Conservation (phyloP, 148 eudicot species). For the Camellia granthamiana region DNA sequence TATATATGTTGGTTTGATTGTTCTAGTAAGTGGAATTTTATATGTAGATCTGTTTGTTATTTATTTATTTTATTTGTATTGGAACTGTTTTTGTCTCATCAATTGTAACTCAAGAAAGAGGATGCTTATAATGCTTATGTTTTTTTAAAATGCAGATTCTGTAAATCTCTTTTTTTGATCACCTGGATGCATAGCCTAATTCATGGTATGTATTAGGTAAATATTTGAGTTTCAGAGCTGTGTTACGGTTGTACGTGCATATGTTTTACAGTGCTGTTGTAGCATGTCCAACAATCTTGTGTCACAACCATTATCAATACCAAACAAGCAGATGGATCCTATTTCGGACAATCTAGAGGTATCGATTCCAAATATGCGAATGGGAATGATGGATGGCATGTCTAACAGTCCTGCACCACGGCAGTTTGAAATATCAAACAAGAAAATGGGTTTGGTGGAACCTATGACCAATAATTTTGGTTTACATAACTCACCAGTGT, state of each 20-base stretch:
- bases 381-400: conserved; percentile 38
- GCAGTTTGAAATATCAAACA: conserved; percentile 36
- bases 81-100: background rate
- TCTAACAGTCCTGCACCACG: conserved; percentile 28
- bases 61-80: background rate
- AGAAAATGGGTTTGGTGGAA: conserved; percentile 27
- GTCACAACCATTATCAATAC: conserved; percentile 39
- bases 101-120: background rate
- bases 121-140: background rate
- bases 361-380: conserved; percentile 32
- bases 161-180: no score
- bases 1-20: background rate
- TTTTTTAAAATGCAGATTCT: background rate
- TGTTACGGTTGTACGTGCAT: background rate
- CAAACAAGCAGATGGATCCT: conserved; percentile 43
- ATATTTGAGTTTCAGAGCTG: conserved; percentile 3
- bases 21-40: background rate
- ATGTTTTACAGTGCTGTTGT: background rate
- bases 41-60: background rate
- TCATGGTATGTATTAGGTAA: background rate
- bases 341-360: conserved; percentile 36
- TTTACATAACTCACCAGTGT: conserved; percentile 23
- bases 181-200: background rate
- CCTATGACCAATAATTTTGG: conserved; percentile 26
- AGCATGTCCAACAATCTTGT: conserved; percentile 53